Percentiles rank a stretch among this genome's conserved stretches.
Evolutionary conservation across 768 basidiomycete species (phyloP).

Genomic region (Tubosaeta sp.): DNA sequence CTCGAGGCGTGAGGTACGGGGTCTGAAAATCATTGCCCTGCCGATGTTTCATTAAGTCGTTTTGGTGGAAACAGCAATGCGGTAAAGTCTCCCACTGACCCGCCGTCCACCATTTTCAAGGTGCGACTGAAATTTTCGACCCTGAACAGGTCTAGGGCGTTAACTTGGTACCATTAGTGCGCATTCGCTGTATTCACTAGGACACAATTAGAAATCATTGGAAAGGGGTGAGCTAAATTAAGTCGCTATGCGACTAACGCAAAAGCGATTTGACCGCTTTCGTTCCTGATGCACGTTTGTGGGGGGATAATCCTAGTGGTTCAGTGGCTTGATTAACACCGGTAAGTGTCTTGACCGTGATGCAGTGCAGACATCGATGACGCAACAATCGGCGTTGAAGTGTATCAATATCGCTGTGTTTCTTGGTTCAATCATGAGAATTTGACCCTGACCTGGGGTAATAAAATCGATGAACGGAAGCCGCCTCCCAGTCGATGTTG

Average conservation of each 20-base stretch:
- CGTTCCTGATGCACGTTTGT: not conserved
- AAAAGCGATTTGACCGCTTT: not conserved
- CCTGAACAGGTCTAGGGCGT: not conserved
- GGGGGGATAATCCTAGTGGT: conserved; percentile 2
- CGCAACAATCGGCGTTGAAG: not conserved
- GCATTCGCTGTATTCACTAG: not conserved
- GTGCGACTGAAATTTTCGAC: not conserved
- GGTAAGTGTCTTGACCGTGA: conserved; percentile 2
- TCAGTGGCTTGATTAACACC: not conserved
- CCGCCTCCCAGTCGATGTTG: conserved; percentile 1
- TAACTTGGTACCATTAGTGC: not conserved
- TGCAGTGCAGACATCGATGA: conserved; percentile 1
- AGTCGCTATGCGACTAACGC: not conserved
- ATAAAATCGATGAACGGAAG: not conserved
- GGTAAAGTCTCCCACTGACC: not conserved
- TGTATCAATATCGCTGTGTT: conserved; percentile 4
- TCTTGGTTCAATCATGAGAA: conserved; percentile 6
- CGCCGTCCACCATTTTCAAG: not conserved
- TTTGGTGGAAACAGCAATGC: not conserved
- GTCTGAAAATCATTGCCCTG: not conserved
- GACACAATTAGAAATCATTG: not conserved
- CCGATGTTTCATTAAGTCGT: not conserved
- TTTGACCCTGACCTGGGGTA: not conserved
- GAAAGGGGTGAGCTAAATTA: not conserved
- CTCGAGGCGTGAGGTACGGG: conserved; percentile 5